Base-by-base conservation (phyloP, 768 basidiomycete genomes). In the Naganishia vaughanmartiniae region DNA sequence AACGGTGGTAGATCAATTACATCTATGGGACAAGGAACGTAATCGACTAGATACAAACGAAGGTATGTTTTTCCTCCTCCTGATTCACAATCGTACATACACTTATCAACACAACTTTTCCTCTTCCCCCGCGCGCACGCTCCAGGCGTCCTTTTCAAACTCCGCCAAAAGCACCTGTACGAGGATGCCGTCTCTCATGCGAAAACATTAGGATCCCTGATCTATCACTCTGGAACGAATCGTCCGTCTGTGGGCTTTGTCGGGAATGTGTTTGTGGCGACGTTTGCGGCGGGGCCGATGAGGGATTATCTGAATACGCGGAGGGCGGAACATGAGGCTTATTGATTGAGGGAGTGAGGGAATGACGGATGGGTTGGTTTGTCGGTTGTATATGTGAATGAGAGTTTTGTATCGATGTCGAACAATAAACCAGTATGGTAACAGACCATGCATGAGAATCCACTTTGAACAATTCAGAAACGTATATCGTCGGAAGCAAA, bases 1-100 rank as follows among this genome's bases (percentile, higher is more conserved):
- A 54, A 98, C 96, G 0, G 95, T 99, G 0, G 93, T 96, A 78
- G 95, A 99, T 82, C 95, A 98, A 82, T 91, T 99, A 72, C 88
- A 95, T 69, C 84, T 98, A 21, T 99, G 96, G 93, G 94, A 99
- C 81, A 85, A 94, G 54, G 96, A 98, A 83, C 87, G 90, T 81
- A 93, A 96, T 79, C 87, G 96, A 66, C 84, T 98, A 12, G 89
- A 90, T 76, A 89, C 90, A 51, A 85, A 88, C 79, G 91, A 95
- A 86, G 92, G 94, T 92, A 78, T 69, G 83, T 79, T 42, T 31
- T 74, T 30, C 67, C 65, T 42, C 74, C 76, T 0, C 14, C 51
- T 26, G 45, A 17, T 66, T n/a, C n/a, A 21, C 19, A 33, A 48
- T 3, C 2, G 45, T 19, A 15, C 17, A 24, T 11, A 9, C 48